Base-by-base conservation (phyloP, 2,329 filamentous ascomycete species). In the Epichloe amarillans region DNA sequence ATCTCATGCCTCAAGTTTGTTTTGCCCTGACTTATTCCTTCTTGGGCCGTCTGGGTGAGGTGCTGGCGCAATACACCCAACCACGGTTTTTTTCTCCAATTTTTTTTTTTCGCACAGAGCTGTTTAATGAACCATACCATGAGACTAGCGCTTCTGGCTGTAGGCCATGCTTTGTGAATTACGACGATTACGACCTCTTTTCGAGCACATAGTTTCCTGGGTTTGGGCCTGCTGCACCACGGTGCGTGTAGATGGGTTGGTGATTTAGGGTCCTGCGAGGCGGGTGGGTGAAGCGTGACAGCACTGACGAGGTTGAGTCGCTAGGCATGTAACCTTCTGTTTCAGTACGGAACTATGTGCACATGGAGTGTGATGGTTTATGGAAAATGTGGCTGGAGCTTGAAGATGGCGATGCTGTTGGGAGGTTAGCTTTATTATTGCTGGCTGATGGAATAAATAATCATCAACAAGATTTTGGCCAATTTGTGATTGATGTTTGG, bases 111-210 rank as follows among this genome's bases (percentile, higher is more conserved):
- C 38, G 30, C 19, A 46, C 43, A 14, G 41, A 35, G 47, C 46
- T 50, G 51, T 44, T 49, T 49, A 42, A 39, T 44, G 50, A 55
- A 55, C 33, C 48, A 46, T 46, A 30, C 35, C 38, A 39, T 40
- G 40, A 50, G 47, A 49, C 47, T 23, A 52, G 47, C 46, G 37
- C 43, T 21, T 19, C 21, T 33, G 47, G 42, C 44, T 41, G 19
- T 37, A 23, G 46, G 42, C 50, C 35, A n/a, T 42, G 26, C 43
- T 43, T 46, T 46, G 50, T 42, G 46, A 37, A 46, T 52, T 14
- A 52, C 19, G 47, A 52, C 47, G 51, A 52, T 52, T 35, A 52
- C 43, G 47, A 52, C 47, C 37, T 43, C 42, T 50, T 11, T 47
- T 47, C 37, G 17, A 50, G 47, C 50, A 46, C 37, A 46, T 46